Percentiles rank a stretch among this genome's conserved stretches.
Conservation (phyloP, 352 stramenopile genomes). For the Stramenopiles sp. region DNA sequence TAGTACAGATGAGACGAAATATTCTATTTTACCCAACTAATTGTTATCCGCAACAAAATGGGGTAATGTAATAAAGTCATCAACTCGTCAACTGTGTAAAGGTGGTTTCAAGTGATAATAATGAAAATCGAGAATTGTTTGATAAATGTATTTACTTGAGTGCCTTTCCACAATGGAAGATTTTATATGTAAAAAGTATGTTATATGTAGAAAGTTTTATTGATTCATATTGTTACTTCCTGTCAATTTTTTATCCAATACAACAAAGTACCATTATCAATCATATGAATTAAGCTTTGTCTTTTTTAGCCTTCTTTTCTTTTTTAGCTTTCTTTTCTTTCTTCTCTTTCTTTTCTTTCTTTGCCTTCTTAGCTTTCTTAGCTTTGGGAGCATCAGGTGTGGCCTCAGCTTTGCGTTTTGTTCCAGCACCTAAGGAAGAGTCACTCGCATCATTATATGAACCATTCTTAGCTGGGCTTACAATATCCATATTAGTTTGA, state of each 20-base stretch:
- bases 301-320: slow-evolving; percentile 9
- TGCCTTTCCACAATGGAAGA: too few relatives aligned
- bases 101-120: not conserved
- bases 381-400: slow-evolving; percentile 15
- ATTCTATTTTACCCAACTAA: slow-evolving; percentile 30
- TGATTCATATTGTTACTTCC: slow-evolving; percentile 16
- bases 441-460: slow-evolving; percentile 72
- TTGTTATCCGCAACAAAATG: slow-evolving; percentile 37
- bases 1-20: slow-evolving; percentile 36
- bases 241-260: slow-evolving; percentile 27
- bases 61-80: slow-evolving; percentile 41
- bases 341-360: slow-evolving; percentile 23
- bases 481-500: slow-evolving; percentile 21
- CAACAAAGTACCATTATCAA: slow-evolving; percentile 29
- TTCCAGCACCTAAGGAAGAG: slow-evolving; percentile 33
- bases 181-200: slow-evolving; percentile 16
- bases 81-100: slow-evolving; percentile 28
- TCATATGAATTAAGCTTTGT: slow-evolving; percentile 7
- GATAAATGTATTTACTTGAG: too few relatives aligned
- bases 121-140: slow-evolving; percentile 11
- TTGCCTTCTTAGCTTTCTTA: slow-evolving; percentile 23
- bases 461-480: slow-evolving; percentile 22
- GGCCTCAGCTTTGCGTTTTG: slow-evolving; percentile 16
- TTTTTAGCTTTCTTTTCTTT: slow-evolving; percentile 26
- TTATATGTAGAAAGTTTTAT: slow-evolving; percentile 15